Evolutionary conservation across 805 yeast species (phyloP).

Genomic region (Candida ascalaphidarum): DNA sequence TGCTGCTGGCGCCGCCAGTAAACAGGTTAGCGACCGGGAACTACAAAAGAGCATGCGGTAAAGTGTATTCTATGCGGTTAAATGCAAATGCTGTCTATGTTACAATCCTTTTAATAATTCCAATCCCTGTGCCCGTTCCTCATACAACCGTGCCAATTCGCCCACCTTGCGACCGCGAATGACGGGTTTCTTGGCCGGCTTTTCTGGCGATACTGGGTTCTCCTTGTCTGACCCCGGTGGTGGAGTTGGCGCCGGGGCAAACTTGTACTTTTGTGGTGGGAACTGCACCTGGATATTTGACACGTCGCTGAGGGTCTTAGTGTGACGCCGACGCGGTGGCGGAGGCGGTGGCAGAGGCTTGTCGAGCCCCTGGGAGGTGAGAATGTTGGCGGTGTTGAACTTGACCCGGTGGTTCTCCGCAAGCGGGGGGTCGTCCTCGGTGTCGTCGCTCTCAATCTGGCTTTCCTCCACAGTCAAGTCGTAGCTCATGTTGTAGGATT

Average conservation of each 20-base stretch:
- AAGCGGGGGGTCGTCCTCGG: conserved; percentile 3
- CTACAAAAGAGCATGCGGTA: too few relatives aligned
- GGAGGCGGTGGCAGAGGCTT: conserved; percentile 2
- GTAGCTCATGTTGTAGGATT: conserved; percentile 23
- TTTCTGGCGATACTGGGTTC: not conserved
- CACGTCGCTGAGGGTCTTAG: conserved; percentile 9
- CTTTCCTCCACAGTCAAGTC: conserved; percentile 20
- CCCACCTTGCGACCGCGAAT: conserved; percentile 52
- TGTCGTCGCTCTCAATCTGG: conserved; percentile 3
- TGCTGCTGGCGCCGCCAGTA: too few relatives aligned
- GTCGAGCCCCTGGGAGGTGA: conserved; percentile 2
- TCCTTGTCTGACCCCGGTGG: not conserved
- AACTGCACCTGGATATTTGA: conserved; percentile 19
- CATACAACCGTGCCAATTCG: conserved; percentile 54
- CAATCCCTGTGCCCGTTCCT: conserved; percentile 43
- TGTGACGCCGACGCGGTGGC: not conserved
- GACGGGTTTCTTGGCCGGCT: conserved; percentile 25
- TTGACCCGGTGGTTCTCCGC: not conserved
- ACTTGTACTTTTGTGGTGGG: conserved; percentile 31
- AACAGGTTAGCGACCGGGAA: too few relatives aligned
- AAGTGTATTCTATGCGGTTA: too few relatives aligned
- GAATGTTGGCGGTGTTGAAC: conserved; percentile 1
- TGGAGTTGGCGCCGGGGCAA: conserved; percentile 2
- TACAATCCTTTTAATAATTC: conserved; percentile 22
- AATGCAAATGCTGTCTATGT: too few relatives aligned